Conservation (phyloP, 768 basidiomycete genomes). For the Brasilioporus rufonigricans region DNA sequence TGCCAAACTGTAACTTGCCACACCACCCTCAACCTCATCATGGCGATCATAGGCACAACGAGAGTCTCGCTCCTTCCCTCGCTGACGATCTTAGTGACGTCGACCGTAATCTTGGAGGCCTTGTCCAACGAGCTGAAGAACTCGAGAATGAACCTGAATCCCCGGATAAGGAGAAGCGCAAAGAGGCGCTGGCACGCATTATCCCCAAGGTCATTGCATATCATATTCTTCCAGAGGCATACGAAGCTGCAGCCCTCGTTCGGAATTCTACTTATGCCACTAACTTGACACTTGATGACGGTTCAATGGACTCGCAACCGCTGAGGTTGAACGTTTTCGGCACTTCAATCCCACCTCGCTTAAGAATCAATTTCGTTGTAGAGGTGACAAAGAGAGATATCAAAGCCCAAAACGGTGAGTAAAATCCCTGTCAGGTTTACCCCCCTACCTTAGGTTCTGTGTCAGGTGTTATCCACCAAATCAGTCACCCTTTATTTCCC, state of each 20-base stretch:
- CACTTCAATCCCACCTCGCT: constrained; percentile 32
- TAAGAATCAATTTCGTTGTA: constrained; percentile 22
- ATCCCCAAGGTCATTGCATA: constrained; percentile 51
- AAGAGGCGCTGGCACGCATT: constrained; percentile 55
- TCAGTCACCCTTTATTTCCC: constrained; percentile 10
- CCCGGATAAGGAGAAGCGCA: constrained; percentile 44
- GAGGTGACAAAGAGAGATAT: constrained; percentile 12
- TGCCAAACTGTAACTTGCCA: constrained; percentile 3
- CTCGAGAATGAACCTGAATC: constrained; percentile 44
- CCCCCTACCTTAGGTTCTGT: background rate
- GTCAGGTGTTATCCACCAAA: constrained; percentile 14
- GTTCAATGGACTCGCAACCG: constrained; percentile 42
- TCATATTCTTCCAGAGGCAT: constrained; percentile 37
- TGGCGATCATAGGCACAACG: background rate
- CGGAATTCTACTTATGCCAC: constrained; percentile 56
- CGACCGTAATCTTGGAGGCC: constrained; percentile 2
- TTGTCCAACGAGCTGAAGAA: constrained; percentile 27
- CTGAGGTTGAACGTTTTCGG: constrained; percentile 43
- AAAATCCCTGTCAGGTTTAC: background rate
- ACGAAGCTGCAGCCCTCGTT: constrained; percentile 39
- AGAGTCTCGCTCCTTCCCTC: background rate
- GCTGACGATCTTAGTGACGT: background rate
- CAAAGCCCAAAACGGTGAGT: constrained; percentile 8
- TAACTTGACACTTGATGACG: constrained; percentile 40
- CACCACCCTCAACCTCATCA: constrained; percentile 2